Evolutionary conservation across 108 stramenopile genomes (phyloP), one percentile per base, ranked within the genome.

Genomic region (Cyclotella sp.): DNA sequence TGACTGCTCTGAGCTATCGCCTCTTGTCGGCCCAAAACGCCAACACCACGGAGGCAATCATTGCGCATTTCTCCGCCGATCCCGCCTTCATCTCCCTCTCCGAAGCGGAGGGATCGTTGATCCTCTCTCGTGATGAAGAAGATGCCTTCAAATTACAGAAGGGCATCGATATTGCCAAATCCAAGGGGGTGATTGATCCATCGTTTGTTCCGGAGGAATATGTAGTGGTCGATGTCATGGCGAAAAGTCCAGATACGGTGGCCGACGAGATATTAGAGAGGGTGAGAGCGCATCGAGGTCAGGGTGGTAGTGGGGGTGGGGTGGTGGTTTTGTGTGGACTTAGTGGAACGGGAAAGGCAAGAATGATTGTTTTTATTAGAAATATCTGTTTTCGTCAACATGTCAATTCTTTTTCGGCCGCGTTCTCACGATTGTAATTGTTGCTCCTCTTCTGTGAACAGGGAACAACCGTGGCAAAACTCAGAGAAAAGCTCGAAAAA

Each of bases 321-420:
- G 92, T 94, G 57, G 88, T 96, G 59, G 93, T 93, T 11, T 57
- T 96, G 63, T 91, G 90, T 61, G 95, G 95, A 30, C 53, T 93
- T 26, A 87, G 85, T 47, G 95, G 95, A 44, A 94, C 93, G 27
- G 95, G 95, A 22, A 96, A 94, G 72, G 87, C 73, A 63, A 70
- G 67, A 43, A 6, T 24, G 10, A 12, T 51, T 12, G 13, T 44
- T 18, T 39, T 3, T 46, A 1, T 1, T 62, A 27, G 41, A 60
- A 47, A 24, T 4, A 52, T 68, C 4, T 34, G 34, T 34, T 6
- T 5, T 34, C 34, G 34, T 34, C 34, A 5, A 6, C 34, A 34
- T 34, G 34, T 34, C 34, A 34, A 34, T 6, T 34, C 34, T 6
- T 34, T 34, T 34, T 34, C 34, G 6, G 34, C 34, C 6, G 34